Evolutionary conservation across 1,139 yeast species (phyloP), one percentile per base, ranked within the genome.

Genomic region (Pichia sp.): DNA sequence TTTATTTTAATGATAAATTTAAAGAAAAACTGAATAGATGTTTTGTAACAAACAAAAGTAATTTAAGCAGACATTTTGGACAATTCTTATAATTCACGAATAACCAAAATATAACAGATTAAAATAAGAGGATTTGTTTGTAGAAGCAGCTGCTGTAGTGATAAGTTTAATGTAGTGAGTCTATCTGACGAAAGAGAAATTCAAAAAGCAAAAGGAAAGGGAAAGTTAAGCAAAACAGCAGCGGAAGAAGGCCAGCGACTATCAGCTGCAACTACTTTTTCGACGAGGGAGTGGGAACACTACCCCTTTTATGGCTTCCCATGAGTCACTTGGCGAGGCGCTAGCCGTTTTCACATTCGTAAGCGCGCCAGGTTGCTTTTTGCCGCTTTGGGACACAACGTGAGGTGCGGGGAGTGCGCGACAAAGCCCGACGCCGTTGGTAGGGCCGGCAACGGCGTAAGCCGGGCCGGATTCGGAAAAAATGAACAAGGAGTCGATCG

Each of bases 61-160:
- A 23, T 44, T 26, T 63, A 66, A 63, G 68, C 68, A 58, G 67
- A 65, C 69, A 66, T 66, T 60, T 64, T 63, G 63, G 59, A 44
- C 6, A 45, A 43, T 38, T 34, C 38, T 38, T 29, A 45, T 45
- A 43, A 19, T 41, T 34, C 32, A 7, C 47, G 47, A 31, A 34
- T 45, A 36, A 30, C 51, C 43, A 46, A 51, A 46, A 50, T 36
- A 45, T 15, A 15, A 47, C 11, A 10, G 48, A 41, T 47, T 11
- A 45, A 34, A 36, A 38, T 43, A 13, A 10, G 36, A 32, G 30
- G 34, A 15, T 48, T 53, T 48, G 54, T 46, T 51, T 52, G 52
- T 57, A 50, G 49, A 53, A 57, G 60, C 60, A 57, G 59, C 16
- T 54, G 60, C 60, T 56, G 46, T 47, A 29, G 45, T 38, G 8